Percentiles rank a stretch among this genome's conserved stretches.
Conservation (phyloP, 345 rosid genomes). For the Ailanthus altissimus region DNA sequence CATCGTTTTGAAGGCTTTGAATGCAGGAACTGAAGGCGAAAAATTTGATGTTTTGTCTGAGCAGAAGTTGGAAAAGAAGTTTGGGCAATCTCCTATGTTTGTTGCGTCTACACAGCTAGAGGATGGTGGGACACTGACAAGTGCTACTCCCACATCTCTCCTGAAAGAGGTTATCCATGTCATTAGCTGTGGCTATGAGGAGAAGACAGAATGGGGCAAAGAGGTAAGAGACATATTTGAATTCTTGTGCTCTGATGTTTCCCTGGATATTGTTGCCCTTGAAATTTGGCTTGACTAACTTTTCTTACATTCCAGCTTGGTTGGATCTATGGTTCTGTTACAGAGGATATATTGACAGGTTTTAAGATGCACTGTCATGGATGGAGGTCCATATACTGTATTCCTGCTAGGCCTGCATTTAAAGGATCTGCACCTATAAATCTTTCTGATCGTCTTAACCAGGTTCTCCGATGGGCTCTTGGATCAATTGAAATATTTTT, state of each 20-base stretch:
- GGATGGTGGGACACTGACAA: conserved; percentile 53
- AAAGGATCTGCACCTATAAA: conserved; percentile 66
- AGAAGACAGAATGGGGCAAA: conserved; percentile 79
- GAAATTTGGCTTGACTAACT: background rate
- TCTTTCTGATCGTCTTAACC: conserved; percentile 61
- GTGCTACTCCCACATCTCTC: conserved; percentile 56
- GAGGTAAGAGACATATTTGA: conserved; percentile 43
- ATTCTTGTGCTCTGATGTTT: background rate
- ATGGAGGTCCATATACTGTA: conserved; percentile 74
- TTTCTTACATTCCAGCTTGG: conserved; percentile 37
- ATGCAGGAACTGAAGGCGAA: conserved; percentile 36
- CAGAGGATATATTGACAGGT: conserved; percentile 70
- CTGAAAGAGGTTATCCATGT: conserved; percentile 80
- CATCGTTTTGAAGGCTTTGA: background rate
- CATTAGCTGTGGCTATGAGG: conserved; percentile 71
- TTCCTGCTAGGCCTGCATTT: conserved; percentile 61
- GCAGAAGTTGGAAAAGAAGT: conserved; percentile 62
- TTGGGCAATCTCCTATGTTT: conserved; percentile 70
- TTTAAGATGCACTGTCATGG: conserved; percentile 81
- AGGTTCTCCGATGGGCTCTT: conserved; percentile 66
- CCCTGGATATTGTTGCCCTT: background rate
- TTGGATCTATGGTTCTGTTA: conserved; percentile 75
- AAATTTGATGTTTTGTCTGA: conserved; percentile 21
- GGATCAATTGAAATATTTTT: conserved; percentile 73
- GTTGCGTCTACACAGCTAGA: conserved; percentile 56